A percentile compares a stretch with the other conserved stretches of the same genome.
These are phyloP conservation scores for Catharanthus roseus DNA, from an alignment of 257 asterid species.

Conservation along the genomic window DNA sequence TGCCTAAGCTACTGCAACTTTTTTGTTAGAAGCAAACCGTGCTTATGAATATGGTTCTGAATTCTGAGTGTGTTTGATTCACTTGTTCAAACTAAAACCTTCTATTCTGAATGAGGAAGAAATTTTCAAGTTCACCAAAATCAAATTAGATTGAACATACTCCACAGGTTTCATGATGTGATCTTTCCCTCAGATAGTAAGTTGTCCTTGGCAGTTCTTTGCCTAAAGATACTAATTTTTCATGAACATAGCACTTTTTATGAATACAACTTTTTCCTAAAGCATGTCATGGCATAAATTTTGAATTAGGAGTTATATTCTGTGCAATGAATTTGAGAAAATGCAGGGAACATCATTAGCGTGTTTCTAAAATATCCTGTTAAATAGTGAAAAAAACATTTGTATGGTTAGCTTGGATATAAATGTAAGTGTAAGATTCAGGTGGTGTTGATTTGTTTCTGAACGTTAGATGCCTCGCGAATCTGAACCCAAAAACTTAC, in stretches of 20 bases:
- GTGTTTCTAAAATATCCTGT: no score
- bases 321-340: no score
- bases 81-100: not conserved
- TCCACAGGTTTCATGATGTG: no score
- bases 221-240: no score
- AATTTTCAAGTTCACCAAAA: not conserved
- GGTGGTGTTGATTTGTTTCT: not conserved
- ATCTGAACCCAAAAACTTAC: not conserved
- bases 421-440: not conserved
- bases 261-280: no score
- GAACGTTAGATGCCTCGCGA: not conserved
- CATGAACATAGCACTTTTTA: no score
- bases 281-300: no score
- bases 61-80: not conserved
- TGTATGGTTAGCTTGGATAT: no score
- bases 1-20: not conserved
- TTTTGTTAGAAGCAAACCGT: not conserved
- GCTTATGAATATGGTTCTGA: not conserved
- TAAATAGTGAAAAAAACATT: not conserved
- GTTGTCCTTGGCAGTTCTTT: no score
- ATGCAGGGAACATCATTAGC: no score
- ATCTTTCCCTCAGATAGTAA: no score
- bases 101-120: not conserved
- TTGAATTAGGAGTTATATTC: no score
- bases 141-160: not conserved